Base-by-base conservation (phyloP, 2,329 filamentous ascomycete species). In the Xylogone sp. region DNA sequence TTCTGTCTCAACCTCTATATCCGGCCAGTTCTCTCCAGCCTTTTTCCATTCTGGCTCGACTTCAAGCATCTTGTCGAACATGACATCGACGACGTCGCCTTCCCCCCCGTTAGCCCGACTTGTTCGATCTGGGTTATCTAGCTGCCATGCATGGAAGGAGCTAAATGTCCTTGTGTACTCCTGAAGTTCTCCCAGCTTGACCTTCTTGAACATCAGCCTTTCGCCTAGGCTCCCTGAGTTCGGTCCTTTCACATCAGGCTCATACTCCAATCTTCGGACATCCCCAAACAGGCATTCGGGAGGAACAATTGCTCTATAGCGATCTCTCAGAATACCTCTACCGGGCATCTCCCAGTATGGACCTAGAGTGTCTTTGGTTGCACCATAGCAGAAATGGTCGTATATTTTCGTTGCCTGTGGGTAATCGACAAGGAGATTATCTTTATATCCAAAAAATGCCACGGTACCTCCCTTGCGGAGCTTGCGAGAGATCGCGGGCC, bases 401-500 rank as follows among this genome's bases (percentile, higher is more conserved):
- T 85, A 71, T 21, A 86, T 71, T 43, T 63, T 62, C 21, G 77
- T 82, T 16, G 80, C 79, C 29, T 62, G 59, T 6, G 77, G 74
- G 56, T 74, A 74, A 20, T 78, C 75, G 16, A 82, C 66, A 48
- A 87, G 74, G 29, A 82, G 71, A 60, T 79, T 82, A 65, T 87
- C 83, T 60, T 81, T 82, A 65, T 87, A 87, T 2, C 82, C 82
- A 79, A 78, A 86, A 62, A 84, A 82, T 0, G 82, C 82, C n/a
- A 87, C 59, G 0, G 79, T 81, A 16, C 82, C 83, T 13, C 78
- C 78, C 2, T 66, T 64, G 46, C 76, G 72, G 42, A 85, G 67
- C 7, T 82, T 75, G 12, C 80, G 72, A 9, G 68, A 69, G 52
- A 86, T 63, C 59, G 81, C 76, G 0, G 73, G 73, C 78, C 81